Evolutionary conservation across 768 basidiomycete genomes (phyloP).

Genomic region (Suillus luteus): DNA sequence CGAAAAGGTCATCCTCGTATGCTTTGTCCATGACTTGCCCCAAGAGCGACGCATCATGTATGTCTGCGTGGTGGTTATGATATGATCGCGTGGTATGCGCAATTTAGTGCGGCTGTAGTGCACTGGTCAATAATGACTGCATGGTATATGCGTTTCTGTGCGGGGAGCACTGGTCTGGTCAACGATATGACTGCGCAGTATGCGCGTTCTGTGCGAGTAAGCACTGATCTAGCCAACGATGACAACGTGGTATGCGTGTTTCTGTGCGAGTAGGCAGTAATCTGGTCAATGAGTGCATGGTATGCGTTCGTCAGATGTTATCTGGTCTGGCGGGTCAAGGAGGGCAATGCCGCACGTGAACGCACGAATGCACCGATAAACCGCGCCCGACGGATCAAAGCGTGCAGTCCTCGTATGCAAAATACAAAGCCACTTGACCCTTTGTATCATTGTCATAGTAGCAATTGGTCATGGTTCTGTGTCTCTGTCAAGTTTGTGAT

Average conservation of each 20-base stretch:
- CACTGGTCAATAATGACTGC: background rate
- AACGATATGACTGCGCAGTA: background rate
- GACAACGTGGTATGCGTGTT: conserved; percentile 1
- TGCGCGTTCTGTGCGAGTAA: conserved; percentile 4
- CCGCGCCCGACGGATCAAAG: conserved; percentile 1
- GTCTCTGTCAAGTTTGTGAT: conserved; percentile 7
- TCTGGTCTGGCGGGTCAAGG: conserved; percentile 6
- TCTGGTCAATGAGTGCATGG: background rate
- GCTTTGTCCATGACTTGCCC: conserved; percentile 12
- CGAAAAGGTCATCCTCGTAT: conserved; percentile 9
- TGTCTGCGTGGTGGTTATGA: background rate
- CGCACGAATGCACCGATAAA: conserved; percentile 15
- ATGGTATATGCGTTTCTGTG: background rate
- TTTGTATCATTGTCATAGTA: conserved; percentile 12
- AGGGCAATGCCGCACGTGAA: conserved; percentile 11
- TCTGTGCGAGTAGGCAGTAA: background rate
- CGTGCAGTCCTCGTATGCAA: conserved; percentile 11
- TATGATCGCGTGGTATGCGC: background rate
- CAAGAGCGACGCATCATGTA: conserved; percentile 1
- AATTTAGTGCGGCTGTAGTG: background rate
- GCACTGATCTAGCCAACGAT: background rate
- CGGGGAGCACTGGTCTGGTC: background rate
- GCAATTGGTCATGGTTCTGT: background rate
- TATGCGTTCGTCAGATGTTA: conserved; percentile 1
- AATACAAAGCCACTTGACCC: conserved; percentile 14